These are phyloP conservation scores for Cardamine resedifolia DNA, from an alignment of 345 rosid genomes.

Conservation along the genomic window DNA sequence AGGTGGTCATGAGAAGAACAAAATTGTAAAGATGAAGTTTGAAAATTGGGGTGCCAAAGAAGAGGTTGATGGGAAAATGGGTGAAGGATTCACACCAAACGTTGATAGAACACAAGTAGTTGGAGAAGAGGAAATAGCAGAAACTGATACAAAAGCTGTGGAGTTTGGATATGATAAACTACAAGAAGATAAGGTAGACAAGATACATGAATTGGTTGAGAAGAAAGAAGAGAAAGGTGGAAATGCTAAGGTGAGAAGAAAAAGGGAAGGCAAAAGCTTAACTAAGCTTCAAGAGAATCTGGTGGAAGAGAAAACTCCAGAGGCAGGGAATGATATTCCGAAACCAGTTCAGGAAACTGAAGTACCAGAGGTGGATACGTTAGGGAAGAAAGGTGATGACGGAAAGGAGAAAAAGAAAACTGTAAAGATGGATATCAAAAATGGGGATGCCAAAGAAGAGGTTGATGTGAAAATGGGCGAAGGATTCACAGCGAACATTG, in stretches of 20 bases:
- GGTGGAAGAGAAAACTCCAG: conserved; percentile 2
- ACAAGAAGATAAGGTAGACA: neutral
- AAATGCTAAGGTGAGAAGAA: neutral
- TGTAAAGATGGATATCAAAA: neutral
- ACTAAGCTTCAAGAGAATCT: conserved; percentile 7
- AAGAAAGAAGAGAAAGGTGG: conserved; percentile 7
- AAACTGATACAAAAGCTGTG: conserved; percentile 8
- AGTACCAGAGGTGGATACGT: neutral
- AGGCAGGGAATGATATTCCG: neutral
- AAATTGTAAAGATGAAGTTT: neutral
- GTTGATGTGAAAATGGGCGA: neutral
- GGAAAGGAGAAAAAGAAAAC: neutral
- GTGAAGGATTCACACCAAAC: conserved; percentile 12
- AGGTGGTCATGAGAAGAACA: conserved; percentile 12
- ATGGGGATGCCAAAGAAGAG: conserved; percentile 6
- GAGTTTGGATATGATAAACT: neutral
- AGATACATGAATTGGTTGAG: conserved; percentile 9
- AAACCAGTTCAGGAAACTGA: conserved; percentile 13
- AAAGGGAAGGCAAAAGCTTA: conserved; percentile 8
- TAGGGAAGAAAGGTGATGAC: neutral
- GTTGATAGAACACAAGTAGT: neutral
- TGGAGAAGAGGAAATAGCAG: neutral
- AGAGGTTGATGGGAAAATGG: conserved; percentile 10
- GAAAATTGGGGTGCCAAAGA: neutral
- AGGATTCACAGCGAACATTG: neutral